A percentile compares a stretch with the other conserved stretches of the same genome.
Conservation (phyloP, 139 green algal genomes). For the Tetraselmis chui region DNA sequence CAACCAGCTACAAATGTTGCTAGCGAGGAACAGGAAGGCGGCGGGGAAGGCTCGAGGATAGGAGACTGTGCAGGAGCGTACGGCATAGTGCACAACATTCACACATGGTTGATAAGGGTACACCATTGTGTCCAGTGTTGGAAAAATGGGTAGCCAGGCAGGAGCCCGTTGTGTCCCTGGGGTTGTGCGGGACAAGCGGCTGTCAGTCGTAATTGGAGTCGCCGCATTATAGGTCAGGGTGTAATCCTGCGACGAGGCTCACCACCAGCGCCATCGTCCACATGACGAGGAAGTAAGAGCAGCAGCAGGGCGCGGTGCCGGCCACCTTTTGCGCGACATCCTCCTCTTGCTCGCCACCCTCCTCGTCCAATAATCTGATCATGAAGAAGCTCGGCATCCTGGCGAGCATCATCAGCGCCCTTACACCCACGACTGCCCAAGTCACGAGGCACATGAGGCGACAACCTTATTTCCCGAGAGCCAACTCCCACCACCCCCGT, state of each 20-base stretch:
- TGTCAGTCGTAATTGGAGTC: neutral
- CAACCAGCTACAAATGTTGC: neutral
- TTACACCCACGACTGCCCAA: neutral
- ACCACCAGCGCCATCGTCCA: neutral
- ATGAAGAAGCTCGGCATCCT: neutral
- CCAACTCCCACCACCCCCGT: too few species aligned
- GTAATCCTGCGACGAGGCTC: neutral
- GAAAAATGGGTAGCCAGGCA: too few species aligned
- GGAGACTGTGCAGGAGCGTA: too few species aligned
- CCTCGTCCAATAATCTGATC: neutral
- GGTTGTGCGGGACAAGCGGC: neutral
- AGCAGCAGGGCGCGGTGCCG: neutral
- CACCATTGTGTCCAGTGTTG: too few species aligned
- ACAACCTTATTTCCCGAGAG: neutral
- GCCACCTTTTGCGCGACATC: neutral
- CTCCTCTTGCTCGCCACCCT: neutral
- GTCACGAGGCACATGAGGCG: neutral
- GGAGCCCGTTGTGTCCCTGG: too few species aligned
- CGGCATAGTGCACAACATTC: too few species aligned
- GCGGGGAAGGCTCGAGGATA: too few species aligned
- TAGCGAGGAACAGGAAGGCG: too few species aligned
- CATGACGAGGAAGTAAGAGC: neutral
- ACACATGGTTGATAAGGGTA: too few species aligned
- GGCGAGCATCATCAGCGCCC: neutral
- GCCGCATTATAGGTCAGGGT: neutral